Evolutionary conservation across 805 yeast genomes (phyloP).

Genomic region (Saturnispora quitensis): DNA sequence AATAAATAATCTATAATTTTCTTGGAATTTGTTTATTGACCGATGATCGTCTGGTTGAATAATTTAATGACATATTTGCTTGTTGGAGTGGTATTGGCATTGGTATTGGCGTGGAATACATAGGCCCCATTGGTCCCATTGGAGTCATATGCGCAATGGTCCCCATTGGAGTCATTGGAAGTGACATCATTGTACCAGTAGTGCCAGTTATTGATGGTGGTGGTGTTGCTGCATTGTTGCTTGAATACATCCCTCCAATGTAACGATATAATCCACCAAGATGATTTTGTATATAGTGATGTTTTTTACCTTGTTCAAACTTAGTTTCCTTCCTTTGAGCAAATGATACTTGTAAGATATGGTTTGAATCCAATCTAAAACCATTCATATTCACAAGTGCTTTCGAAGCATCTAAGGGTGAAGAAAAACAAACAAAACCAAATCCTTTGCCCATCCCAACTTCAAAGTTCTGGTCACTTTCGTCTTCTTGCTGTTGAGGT

Average conservation of each 20-base stretch:
- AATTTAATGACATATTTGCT: not conserved
- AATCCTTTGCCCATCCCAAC: constrained; percentile 54
- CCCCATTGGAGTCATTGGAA: constrained; percentile 6
- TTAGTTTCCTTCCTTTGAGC: constrained; percentile 67
- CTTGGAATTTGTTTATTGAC: not conserved
- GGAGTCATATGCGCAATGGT: not conserved
- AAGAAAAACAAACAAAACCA: constrained; percentile 71
- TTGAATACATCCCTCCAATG: constrained; percentile 14
- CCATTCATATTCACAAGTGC: constrained; percentile 63
- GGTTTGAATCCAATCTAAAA: constrained; percentile 29
- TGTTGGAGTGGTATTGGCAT: not conserved
- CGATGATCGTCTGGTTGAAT: not conserved
- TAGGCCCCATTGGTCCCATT: constrained; percentile 1
- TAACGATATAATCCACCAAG: constrained; percentile 22
- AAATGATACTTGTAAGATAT: constrained; percentile 45
- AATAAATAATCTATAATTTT: not conserved
- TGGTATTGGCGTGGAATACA: not conserved
- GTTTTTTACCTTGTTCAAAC: constrained; percentile 25
- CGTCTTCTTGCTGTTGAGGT: constrained; percentile 1
- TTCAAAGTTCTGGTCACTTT: constrained; percentile 2
- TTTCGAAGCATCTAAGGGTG: constrained; percentile 54
- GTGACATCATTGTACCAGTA: not conserved
- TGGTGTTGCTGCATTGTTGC: constrained; percentile 1
- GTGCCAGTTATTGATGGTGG: not conserved
- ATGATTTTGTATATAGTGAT: constrained; percentile 30